A percentile compares a stretch with the other conserved stretches of the same genome.
Conservation (phyloP, 202 grass and related monocot genomes). For the Setaria viridis region DNA sequence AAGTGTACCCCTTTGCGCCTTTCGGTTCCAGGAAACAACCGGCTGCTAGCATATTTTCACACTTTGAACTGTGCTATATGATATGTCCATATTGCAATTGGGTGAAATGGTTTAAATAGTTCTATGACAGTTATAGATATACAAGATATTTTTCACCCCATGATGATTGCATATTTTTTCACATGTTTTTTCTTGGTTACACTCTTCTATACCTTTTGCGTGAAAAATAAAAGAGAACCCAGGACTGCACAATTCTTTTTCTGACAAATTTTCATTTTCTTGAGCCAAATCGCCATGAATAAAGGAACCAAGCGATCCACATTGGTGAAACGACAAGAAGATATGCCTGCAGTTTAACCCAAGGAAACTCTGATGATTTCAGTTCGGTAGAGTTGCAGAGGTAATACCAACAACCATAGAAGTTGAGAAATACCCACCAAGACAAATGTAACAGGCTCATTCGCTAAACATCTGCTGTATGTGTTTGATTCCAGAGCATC, state of each 20-base stretch:
- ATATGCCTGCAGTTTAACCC: slow-evolving; percentile 51
- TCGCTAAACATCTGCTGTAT: slow-evolving; percentile 50
- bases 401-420: not conserved
- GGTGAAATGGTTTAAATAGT: not conserved
- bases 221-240: not conserved
- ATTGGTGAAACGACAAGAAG: slow-evolving; percentile 46
- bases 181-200: not conserved
- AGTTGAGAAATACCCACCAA: slow-evolving; percentile 39
- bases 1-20: no score
- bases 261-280: slow-evolving; percentile 28
- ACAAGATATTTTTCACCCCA: not conserved
- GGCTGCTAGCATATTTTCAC: no score
- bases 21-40: no score
- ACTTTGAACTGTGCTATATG: not conserved
- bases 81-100: not conserved
- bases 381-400: not conserved
- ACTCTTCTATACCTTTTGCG: not conserved
- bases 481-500: slow-evolving; percentile 48
- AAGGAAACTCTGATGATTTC: slow-evolving; percentile 5
- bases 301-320: slow-evolving; percentile 51
- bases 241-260: slow-evolving; percentile 21
- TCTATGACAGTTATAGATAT: not conserved
- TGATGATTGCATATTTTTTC: not conserved
- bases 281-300: slow-evolving; percentile 34
- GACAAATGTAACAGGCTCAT: slow-evolving; percentile 48